These are phyloP conservation scores for Phyllosticta ampelicida DNA, from an alignment of 2,329 filamentous ascomycete species.

Conservation along the genomic window DNA sequence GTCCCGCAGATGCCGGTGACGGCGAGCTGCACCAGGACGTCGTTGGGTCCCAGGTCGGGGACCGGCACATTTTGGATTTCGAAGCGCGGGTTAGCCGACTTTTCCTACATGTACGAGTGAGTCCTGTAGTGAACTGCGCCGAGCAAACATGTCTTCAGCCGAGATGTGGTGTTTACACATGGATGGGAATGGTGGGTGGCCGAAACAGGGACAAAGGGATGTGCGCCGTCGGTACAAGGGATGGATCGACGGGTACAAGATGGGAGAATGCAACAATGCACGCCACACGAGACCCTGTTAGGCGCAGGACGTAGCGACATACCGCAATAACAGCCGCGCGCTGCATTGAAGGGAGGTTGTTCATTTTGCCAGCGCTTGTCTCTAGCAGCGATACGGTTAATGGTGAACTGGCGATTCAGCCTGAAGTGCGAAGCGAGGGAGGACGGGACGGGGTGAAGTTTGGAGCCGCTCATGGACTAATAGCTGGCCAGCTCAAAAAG, in stretches of 20 bases:
- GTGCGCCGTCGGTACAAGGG: neutral
- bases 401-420: neutral
- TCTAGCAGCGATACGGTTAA: neutral
- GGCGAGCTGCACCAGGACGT: conserved; percentile 47
- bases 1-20: conserved; percentile 47
- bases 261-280: neutral
- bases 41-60: conserved; percentile 40
- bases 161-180: neutral
- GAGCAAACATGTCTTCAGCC: too few species aligned
- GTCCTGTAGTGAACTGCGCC: neutral
- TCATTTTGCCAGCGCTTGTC: neutral
- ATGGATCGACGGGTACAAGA: neutral
- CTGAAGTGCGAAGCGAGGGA: neutral
- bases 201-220: neutral
- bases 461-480: neutral
- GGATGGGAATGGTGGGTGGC: neutral
- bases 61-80: conserved; percentile 38
- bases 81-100: conserved; percentile 40
- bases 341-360: neutral
- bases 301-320: neutral
- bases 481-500: neutral
- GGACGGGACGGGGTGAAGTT: neutral
- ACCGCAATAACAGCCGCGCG: conserved; percentile 8
- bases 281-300: neutral
- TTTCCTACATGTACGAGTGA: neutral